phyloP scores from a whole-genome alignment of 495 filamentous ascomycete genomes.

The Penicillium cinerascens region DNA sequence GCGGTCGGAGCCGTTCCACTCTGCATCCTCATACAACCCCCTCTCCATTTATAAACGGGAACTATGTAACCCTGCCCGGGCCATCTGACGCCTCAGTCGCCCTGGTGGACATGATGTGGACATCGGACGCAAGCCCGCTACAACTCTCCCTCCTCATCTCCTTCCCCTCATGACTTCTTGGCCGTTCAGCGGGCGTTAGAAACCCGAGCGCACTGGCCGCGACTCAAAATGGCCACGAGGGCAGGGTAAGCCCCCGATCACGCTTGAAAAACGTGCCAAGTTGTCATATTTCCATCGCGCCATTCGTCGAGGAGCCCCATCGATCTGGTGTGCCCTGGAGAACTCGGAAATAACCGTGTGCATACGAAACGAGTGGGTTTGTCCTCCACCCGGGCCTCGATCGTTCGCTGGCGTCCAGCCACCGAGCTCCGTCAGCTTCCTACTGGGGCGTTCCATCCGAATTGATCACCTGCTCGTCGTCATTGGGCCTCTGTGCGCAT shows the following conservation, averaged over 20 bases:
- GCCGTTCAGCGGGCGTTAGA: constrained; percentile 6
- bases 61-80: constrained; percentile 30
- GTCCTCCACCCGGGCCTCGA: constrained; percentile 14
- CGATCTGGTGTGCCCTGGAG: neutral
- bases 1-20: constrained; percentile 18
- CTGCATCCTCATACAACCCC: constrained; percentile 11
- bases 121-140: constrained; percentile 15
- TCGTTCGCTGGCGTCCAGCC: constrained; percentile 14
- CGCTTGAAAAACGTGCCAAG: constrained; percentile 10
- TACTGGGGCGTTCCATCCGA: constrained; percentile 7
- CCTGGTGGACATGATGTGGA: neutral
- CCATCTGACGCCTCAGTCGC: constrained; percentile 12
- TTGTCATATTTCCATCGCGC: constrained; percentile 12
- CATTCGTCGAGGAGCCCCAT: constrained; percentile 6
- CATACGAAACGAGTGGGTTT: neutral
- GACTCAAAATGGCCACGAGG: constrained; percentile 4
- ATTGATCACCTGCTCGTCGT: constrained; percentile 15
- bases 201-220: constrained; percentile 15
- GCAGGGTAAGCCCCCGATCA: constrained; percentile 9
- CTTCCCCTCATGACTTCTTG: constrained; percentile 1
- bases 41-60: constrained; percentile 9
- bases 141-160: neutral
- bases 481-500: constrained; percentile 4
- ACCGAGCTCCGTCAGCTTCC: constrained; percentile 13
- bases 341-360: constrained; percentile 18